These are phyloP conservation scores for Phytomonas francai DNA, from an alignment of 208 protist species.

Conservation along the genomic window DNA sequence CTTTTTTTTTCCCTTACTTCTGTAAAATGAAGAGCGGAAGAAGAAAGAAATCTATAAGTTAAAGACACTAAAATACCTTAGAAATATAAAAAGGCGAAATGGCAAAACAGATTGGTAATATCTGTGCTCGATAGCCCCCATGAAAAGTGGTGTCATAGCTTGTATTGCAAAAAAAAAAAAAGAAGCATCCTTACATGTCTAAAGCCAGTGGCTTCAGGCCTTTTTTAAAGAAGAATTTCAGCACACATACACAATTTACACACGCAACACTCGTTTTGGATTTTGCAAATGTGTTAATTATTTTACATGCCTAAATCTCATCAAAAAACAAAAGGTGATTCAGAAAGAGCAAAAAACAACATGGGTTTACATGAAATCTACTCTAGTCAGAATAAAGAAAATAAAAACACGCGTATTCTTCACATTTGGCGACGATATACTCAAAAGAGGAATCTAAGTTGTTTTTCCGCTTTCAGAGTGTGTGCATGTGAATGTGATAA, in stretches of 20 bases:
- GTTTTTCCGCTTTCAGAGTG: neutral
- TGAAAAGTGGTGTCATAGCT: too few relatives aligned
- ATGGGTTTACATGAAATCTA: neutral
- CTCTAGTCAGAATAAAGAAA: neutral
- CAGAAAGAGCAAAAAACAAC: neutral
- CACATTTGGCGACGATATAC: too few relatives aligned
- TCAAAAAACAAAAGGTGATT: constrained; percentile 7
- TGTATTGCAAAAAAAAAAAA: too few relatives aligned
- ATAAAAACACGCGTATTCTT: neutral
- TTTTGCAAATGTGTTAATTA: neutral
- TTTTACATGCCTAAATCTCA: neutral
- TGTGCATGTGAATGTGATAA: neutral
- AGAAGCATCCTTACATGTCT: too few relatives aligned
- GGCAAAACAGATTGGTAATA: too few relatives aligned
- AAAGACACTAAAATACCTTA: neutral
- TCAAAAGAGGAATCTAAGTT: neutral
- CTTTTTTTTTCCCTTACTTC: neutral
- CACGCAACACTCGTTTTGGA: neutral
- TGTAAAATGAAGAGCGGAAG: constrained; percentile 1
- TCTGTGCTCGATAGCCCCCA: too few relatives aligned
- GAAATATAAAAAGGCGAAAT: too few relatives aligned
- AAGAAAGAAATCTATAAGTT: neutral
- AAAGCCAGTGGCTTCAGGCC: too few relatives aligned
- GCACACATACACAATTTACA: constrained; percentile 12
- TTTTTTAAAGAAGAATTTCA: constrained; percentile 5